A percentile compares a stretch with the other conserved stretches of the same genome.
Evolutionary conservation across 2,329 filamentous ascomycete genomes (phyloP).

Genomic region (Graphilbum ipis-grandicollis): DNA sequence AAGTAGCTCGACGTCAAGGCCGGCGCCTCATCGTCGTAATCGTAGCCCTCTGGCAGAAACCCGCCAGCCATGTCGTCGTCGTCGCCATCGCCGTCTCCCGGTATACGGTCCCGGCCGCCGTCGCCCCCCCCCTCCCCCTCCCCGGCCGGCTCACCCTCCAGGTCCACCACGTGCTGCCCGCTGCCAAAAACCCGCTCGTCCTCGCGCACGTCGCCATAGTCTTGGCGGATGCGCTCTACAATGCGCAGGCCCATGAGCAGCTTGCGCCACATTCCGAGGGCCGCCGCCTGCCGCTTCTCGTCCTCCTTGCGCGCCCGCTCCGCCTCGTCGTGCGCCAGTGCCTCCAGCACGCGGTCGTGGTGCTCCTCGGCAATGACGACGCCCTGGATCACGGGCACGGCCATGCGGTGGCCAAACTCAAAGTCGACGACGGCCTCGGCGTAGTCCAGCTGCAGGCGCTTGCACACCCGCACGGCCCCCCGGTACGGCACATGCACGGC

Average conservation of each 20-base stretch:
- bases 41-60: conserved; percentile 42
- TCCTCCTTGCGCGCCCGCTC: conserved; percentile 66
- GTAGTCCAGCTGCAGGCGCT: conserved; percentile 68
- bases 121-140: conserved; percentile 11
- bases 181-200: conserved; percentile 31
- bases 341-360: conserved; percentile 54
- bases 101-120: conserved; percentile 9
- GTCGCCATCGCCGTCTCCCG: background rate
- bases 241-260: conserved; percentile 77
- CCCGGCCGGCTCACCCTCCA: no score
- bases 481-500: conserved; percentile 70
- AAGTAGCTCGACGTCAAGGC: conserved; percentile 28
- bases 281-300: conserved; percentile 59
- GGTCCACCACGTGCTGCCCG: conserved; percentile 14
- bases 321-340: conserved; percentile 60
- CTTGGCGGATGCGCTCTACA: conserved; percentile 53
- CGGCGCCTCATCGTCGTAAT: conserved; percentile 28
- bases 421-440: conserved; percentile 93
- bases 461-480: conserved; percentile 65
- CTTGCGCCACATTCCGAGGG: conserved; percentile 66
- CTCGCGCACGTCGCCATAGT: conserved; percentile 51
- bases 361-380: conserved; percentile 78
- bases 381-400: conserved; percentile 78
- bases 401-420: conserved; percentile 88
- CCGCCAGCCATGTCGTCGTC: conserved; percentile 39